Evolutionary conservation across 108 stramenopile genomes (phyloP).

Genomic region (Schizochytrium sp.): DNA sequence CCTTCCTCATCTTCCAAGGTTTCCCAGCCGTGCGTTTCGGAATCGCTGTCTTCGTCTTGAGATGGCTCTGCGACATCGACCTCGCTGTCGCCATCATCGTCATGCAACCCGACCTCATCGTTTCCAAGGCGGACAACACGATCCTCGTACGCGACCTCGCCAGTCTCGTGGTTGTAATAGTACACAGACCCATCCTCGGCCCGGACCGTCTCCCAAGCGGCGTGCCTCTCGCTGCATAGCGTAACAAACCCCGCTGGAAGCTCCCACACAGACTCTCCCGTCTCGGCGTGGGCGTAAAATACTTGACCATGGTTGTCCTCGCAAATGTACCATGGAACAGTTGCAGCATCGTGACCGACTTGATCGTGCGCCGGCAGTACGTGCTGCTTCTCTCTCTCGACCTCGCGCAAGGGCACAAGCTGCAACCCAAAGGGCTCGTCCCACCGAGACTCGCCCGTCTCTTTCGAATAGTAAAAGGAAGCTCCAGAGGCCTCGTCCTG

Average conservation of each 20-base stretch:
- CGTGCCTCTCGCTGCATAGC: background rate
- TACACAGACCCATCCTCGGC: background rate
- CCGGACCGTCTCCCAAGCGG: background rate
- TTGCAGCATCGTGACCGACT: background rate
- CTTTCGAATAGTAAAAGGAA: background rate
- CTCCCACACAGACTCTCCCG: conserved; percentile 4
- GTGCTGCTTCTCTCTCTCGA: background rate
- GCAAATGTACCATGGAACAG: background rate
- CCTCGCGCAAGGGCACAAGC: background rate
- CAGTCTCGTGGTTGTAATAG: background rate
- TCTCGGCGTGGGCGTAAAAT: background rate
- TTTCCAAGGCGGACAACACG: background rate
- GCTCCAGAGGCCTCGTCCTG: background rate
- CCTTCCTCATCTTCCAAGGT: background rate
- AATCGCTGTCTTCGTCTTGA: no score
- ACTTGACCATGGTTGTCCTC: background rate
- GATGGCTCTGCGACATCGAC: no score
- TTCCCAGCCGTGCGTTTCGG: background rate
- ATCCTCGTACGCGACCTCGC: background rate
- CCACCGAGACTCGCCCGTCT: background rate
- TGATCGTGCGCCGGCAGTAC: background rate
- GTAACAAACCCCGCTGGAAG: background rate
- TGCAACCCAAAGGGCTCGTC: background rate
- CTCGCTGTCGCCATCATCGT: no score
- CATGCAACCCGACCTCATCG: background rate